Conservation (phyloP, 495 filamentous ascomycete genomes). For the Parachaetomium inaequale region DNA sequence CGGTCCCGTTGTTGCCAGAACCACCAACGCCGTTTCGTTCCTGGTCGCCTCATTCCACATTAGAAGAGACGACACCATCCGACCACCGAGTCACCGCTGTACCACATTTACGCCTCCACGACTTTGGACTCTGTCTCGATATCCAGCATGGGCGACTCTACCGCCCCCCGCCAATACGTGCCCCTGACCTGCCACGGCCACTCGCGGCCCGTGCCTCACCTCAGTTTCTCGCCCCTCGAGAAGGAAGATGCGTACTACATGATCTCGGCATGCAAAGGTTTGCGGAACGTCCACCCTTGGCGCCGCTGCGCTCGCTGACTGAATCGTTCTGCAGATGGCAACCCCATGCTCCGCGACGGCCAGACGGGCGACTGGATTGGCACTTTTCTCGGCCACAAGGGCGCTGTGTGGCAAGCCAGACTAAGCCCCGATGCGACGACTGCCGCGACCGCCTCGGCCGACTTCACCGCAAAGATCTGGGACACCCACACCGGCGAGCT, state of each 20-base stretch:
- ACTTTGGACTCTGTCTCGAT: background rate
- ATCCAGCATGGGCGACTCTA: conserved; percentile 43
- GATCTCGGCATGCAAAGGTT: conserved; percentile 98
- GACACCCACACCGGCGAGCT: conserved; percentile 93
- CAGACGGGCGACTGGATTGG: conserved; percentile 98
- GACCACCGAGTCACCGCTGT: background rate
- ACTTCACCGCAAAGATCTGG: conserved; percentile 97
- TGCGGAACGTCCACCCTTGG: background rate
- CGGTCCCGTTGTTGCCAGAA: background rate
- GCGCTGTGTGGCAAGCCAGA: conserved; percentile 92
- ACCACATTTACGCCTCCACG: background rate
- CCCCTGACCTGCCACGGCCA: conserved; percentile 97
- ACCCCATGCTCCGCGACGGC: conserved; percentile 97
- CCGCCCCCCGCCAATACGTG: conserved; percentile 55
- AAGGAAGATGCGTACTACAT: conserved; percentile 88
- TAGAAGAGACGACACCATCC: background rate
- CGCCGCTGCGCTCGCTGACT: background rate
- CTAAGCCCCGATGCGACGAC: conserved; percentile 83
- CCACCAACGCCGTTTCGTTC: background rate
- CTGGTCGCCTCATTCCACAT: background rate
- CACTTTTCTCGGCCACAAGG: conserved; percentile 97
- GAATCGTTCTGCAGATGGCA: conserved; percentile 63
- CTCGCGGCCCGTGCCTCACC: conserved; percentile 89
- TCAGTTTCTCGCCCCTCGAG: conserved; percentile 82
- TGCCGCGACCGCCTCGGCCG: conserved; percentile 88